Conservation (phyloP, 2,329 filamentous ascomycete genomes). For the Fusarium haematococcum region DNA sequence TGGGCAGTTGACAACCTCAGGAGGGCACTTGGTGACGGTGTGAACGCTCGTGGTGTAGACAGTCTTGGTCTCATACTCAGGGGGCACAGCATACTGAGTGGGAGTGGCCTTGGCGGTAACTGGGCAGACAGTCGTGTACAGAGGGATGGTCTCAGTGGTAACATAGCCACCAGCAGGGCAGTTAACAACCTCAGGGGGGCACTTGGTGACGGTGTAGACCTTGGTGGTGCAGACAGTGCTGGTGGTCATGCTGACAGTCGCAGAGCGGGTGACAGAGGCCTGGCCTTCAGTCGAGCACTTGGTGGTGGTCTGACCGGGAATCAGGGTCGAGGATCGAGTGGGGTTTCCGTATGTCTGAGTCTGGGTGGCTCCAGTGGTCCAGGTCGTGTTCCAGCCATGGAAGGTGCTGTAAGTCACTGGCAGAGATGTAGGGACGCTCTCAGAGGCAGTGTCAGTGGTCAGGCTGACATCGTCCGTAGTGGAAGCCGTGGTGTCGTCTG, state of each 20-base stretch:
- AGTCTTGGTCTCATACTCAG: slow-evolving; percentile 49
- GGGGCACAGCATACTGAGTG: slow-evolving; percentile 14
- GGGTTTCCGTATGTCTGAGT: slow-evolving; percentile 13
- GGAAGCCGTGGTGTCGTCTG: neutral
- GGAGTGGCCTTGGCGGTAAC: slow-evolving; percentile 37
- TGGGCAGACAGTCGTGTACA: slow-evolving; percentile 61
- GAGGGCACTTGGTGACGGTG: slow-evolving; percentile 66
- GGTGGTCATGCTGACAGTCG: slow-evolving; percentile 31
- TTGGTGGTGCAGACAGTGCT: slow-evolving; percentile 56
- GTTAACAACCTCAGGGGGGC: slow-evolving; percentile 57
- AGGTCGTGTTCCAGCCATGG: slow-evolving; percentile 34
- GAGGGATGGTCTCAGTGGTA: slow-evolving; percentile 54
- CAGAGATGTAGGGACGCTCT: slow-evolving; percentile 8
- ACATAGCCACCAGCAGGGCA: slow-evolving; percentile 52
- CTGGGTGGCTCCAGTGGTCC: slow-evolving; percentile 8
- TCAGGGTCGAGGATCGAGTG: slow-evolving; percentile 6
- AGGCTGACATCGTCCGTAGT: neutral
- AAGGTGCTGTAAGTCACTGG: slow-evolving; percentile 28
- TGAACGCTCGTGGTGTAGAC: slow-evolving; percentile 65
- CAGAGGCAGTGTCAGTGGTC: slow-evolving; percentile 2
- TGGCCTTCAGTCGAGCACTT: slow-evolving; percentile 2
- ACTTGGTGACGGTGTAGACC: slow-evolving; percentile 67
- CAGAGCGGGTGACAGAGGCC: slow-evolving; percentile 14
- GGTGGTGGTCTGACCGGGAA: slow-evolving; percentile 15
- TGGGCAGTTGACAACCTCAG: slow-evolving; percentile 63